Evolutionary conservation across 441 rosid genomes (phyloP).

Genomic region (Dalechampia spathulata): DNA sequence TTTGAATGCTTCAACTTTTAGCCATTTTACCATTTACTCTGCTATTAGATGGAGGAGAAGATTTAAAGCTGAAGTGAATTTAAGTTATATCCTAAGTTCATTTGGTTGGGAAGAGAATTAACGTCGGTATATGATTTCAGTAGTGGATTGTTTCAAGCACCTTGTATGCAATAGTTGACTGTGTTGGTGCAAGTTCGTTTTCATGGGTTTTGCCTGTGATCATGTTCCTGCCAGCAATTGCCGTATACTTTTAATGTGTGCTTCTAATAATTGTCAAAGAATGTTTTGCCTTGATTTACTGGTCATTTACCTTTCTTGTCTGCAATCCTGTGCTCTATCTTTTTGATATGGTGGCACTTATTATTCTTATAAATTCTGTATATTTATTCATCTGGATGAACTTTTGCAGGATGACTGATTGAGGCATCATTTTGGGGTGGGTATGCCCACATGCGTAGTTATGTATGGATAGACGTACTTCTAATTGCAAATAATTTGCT

Average conservation of each 20-base stretch:
- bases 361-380: background rate
- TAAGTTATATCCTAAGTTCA: background rate
- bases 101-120: background rate
- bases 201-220: background rate
- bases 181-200: background rate
- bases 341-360: background rate
- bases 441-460: background rate
- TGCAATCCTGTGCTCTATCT: constrained; percentile 2
- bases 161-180: background rate
- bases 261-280: background rate
- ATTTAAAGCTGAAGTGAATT: background rate
- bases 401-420: constrained; percentile 5
- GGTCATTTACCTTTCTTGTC: background rate
- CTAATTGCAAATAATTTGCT: constrained; percentile 17
- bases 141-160: background rate
- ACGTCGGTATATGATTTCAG: background rate
- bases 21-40: background rate
- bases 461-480: constrained; percentile 11
- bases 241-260: background rate
- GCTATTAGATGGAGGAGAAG: background rate
- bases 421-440: background rate
- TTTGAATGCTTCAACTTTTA: background rate
- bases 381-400: background rate
- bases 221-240: background rate
- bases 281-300: constrained; percentile 1